Base-by-base conservation (phyloP, 192 early-diverging fungal genomes). In the Umbelopsis sp. region DNA sequence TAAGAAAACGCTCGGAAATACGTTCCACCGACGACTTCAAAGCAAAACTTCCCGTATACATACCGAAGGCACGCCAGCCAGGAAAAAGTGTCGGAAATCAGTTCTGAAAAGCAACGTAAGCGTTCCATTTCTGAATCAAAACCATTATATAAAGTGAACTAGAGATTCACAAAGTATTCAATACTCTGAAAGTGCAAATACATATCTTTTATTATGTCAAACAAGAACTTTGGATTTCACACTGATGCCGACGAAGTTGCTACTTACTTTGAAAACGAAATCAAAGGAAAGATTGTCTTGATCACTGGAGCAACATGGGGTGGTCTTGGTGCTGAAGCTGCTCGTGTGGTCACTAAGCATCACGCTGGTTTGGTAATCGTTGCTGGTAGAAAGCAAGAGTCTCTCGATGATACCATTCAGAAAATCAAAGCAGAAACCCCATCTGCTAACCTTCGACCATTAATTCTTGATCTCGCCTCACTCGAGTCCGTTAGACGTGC, bases 301-400 rank as follows among this genome's bases (percentile, higher is more conserved):
- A 36, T 66, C 32, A 66, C 65, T 24, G 65, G 66, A 41, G 22
- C 7, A 4, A 53, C 52, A 12, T 26, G 20, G 21, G 65, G 50
- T 17, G 32, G 71, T 59, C 14, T 47, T 72, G 71, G 71, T 8
- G 26, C 17, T 50, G 62, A 65, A 49, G 16, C 62, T 9, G 71
- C 71, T 1, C 47, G 62, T 17, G 71, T 41, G 0, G 24, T 72
- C 4, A 45, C 74, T 11, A 70, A 75, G 26, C 31, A 51, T 21
- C 38, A 70, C 22, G 74, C 74, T 34, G 62, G 50, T 1, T 22
- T 69, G 6, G 69, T 80, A 43, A 62, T 49, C 44, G 74, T 16
- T 14, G 56, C 56, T 34, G 29, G 24, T 21, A 66, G 50, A 77
- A 76, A 31, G 20, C 45, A 31, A 36, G 20, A 65, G n/a, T 43